Evolutionary conservation across 371 early-diverging fungal species (phyloP).

Genomic region (Fennellomyces sp.): DNA sequence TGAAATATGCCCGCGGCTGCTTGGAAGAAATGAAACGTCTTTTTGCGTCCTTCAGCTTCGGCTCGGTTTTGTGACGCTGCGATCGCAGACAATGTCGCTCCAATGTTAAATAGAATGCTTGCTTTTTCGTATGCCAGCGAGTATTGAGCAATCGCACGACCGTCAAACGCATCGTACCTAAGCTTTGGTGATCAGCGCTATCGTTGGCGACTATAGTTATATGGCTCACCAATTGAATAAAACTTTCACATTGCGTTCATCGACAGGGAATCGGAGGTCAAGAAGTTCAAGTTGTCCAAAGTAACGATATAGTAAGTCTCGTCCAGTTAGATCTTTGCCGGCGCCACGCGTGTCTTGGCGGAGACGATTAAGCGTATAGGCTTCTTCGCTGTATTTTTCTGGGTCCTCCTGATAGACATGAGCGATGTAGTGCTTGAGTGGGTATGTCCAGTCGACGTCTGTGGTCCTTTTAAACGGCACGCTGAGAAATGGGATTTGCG

Average conservation of each 20-base stretch:
- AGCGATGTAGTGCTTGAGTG: conserved; percentile 85
- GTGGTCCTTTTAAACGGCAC: conserved; percentile 84
- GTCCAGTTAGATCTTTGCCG: conserved; percentile 87
- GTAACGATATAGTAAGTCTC: conserved; percentile 93
- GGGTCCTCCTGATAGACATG: conserved; percentile 90
- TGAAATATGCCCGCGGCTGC: conserved; percentile 92
- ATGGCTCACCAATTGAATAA: conserved; percentile 90
- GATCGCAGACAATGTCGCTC: conserved; percentile 76
- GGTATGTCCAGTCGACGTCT: conserved; percentile 86
- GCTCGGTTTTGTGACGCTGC: conserved; percentile 75
- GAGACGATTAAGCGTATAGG: conserved; percentile 83
- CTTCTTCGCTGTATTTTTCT: conserved; percentile 83
- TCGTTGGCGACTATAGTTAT: too few species aligned
- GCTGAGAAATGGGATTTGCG: conserved; percentile 55
- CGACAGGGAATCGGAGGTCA: conserved; percentile 90
- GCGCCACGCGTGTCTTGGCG: conserved; percentile 96
- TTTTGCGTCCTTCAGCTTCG: conserved; percentile 77
- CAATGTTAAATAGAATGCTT: conserved; percentile 94
- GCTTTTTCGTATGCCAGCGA: conserved; percentile 97
- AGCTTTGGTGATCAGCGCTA: too few species aligned
- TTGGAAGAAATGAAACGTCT: conserved; percentile 88
- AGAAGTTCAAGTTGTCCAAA: conserved; percentile 94
- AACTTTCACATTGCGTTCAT: conserved; percentile 87
- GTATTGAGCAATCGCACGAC: conserved; percentile 62
- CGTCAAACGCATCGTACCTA: conserved; percentile 91